Conservation (phyloP, 768 basidiomycete species). For the Dendrothele bispora region DNA sequence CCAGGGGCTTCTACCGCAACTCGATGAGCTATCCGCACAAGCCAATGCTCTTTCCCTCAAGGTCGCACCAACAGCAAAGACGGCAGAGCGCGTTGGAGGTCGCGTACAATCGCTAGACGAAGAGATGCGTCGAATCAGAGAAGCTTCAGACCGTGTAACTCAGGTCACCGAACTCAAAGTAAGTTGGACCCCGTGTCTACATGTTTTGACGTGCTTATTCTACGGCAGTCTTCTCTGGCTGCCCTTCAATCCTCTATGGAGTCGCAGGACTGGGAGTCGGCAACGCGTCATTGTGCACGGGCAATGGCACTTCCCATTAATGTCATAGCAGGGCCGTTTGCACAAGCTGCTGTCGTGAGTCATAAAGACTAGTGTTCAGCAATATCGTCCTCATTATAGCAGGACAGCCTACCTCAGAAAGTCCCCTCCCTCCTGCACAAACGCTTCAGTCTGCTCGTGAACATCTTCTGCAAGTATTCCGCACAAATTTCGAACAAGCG, state of each 20-base stretch:
- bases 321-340: conserved; percentile 82
- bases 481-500: conserved; percentile 78
- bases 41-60: conserved; percentile 52
- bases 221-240: conserved; percentile 36
- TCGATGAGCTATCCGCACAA: conserved; percentile 64
- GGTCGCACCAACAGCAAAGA: conserved; percentile 73
- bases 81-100: conserved; percentile 88
- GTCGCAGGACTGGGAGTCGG: conserved; percentile 92
- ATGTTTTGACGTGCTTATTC: conserved; percentile 5
- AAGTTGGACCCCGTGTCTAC: not conserved
- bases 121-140: conserved; percentile 87
- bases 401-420: conserved; percentile 83
- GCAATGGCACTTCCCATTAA: conserved; percentile 83
- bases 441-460: conserved; percentile 76
- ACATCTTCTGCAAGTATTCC: conserved; percentile 75
- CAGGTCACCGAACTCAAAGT: conserved; percentile 86
- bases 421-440: conserved; percentile 82
- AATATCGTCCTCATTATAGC: conserved; percentile 10
- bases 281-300: conserved; percentile 85
- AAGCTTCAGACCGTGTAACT: conserved; percentile 87
- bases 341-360: conserved; percentile 84
- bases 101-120: conserved; percentile 87
- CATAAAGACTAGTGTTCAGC: too few species aligned
- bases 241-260: conserved; percentile 74
- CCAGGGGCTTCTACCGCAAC: conserved; percentile 54